These are phyloP conservation scores for Colletotrichum lupini DNA, from an alignment of 2,329 filamentous ascomycete species.

Conservation along the genomic window DNA sequence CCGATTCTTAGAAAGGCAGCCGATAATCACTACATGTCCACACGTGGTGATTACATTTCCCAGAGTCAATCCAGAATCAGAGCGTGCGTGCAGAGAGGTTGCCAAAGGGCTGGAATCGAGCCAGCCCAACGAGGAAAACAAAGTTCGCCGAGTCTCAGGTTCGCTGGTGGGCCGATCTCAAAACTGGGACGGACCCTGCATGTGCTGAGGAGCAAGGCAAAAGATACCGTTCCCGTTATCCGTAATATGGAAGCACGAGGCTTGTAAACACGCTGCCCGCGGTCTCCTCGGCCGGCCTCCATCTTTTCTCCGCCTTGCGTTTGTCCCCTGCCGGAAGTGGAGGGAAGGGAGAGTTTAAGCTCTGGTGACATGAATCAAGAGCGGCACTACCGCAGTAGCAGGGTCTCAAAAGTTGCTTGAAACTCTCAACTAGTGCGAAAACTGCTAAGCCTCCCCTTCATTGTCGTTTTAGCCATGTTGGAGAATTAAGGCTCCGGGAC, in stretches of 20 bases:
- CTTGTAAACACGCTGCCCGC: neutral
- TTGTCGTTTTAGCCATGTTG: slow-evolving; percentile 9
- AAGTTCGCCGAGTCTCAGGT: slow-evolving; percentile 18
- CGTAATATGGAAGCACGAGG: neutral
- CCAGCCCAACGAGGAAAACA: neutral
- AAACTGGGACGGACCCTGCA: slow-evolving; percentile 7
- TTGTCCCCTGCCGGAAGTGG: neutral
- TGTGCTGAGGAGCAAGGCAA: neutral
- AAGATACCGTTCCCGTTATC: neutral
- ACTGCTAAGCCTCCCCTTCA: neutral
- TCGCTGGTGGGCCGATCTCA: neutral
- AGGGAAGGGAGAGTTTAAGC: neutral
- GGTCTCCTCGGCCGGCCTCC: neutral
- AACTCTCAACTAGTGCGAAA: neutral
- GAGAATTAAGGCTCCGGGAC: slow-evolving; percentile 14
- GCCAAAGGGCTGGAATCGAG: neutral
- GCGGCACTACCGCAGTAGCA: neutral
- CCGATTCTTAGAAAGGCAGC: neutral
- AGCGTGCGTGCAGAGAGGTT: neutral
- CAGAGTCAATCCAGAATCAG: neutral
- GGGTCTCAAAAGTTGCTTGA: neutral
- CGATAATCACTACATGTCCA: neutral
- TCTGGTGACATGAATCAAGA: neutral
- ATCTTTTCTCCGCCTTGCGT: neutral
- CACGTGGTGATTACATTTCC: neutral